These are phyloP conservation scores for Phytophthora citrophthora DNA, from an alignment of 352 stramenopile species.

Conservation along the genomic window DNA sequence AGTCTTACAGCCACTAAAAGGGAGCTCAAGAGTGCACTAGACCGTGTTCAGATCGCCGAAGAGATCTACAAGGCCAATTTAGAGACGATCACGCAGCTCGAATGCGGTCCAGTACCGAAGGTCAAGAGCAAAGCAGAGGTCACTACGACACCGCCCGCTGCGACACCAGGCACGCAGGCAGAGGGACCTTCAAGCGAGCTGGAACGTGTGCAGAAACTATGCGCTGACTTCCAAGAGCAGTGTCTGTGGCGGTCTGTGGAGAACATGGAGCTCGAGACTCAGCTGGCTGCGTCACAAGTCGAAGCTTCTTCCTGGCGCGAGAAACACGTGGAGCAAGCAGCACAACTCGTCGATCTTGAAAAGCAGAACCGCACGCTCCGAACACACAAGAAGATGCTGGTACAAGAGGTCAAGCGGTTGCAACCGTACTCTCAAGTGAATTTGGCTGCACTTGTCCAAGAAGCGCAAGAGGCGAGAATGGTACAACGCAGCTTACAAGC, in stretches of 20 bases:
- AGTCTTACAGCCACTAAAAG: conserved; percentile 32
- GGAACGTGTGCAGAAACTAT: conserved; percentile 53
- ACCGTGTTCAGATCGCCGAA: conserved; percentile 51
- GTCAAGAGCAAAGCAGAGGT: conserved; percentile 1
- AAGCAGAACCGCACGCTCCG: conserved; percentile 49
- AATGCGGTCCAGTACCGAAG: conserved; percentile 28
- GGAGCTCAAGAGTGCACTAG: conserved; percentile 46
- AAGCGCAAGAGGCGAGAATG: conserved; percentile 77
- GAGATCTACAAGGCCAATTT: conserved; percentile 76
- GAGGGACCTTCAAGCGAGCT: conserved; percentile 40
- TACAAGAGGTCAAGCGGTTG: conserved; percentile 72
- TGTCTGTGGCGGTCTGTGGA: conserved; percentile 81
- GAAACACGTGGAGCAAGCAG: conserved; percentile 28
- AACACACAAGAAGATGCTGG: conserved; percentile 64
- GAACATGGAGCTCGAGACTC: conserved; percentile 62
- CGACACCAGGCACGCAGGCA: conserved; percentile 3
- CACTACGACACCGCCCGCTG: conserved; percentile 2
- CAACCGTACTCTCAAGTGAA: conserved; percentile 76
- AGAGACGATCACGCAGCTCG: conserved; percentile 62
- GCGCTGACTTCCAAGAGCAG: conserved; percentile 76
- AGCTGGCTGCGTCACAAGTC: conserved; percentile 37
- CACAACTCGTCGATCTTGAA: conserved; percentile 27
- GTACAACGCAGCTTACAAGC: conserved; percentile 70
- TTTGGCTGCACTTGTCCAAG: conserved; percentile 61
- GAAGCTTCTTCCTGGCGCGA: conserved; percentile 37